Base-by-base conservation (phyloP, 2,329 filamentous ascomycete genomes). In the Thielaviopsis euricoi region DNA sequence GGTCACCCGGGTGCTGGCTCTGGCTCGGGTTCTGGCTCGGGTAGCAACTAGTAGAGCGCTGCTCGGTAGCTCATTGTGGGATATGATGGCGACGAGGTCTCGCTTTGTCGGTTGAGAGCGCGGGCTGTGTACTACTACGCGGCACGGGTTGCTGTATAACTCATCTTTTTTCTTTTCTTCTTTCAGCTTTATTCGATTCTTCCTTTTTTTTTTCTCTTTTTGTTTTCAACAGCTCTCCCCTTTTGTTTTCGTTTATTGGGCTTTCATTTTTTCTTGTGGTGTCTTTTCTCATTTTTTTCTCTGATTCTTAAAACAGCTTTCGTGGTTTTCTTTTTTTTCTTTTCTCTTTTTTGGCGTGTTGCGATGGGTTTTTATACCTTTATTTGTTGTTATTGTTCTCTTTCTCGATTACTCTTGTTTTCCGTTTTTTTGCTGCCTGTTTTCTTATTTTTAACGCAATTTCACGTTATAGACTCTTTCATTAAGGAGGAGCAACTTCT, bases 41-140 rank as follows among this genome's bases (percentile, higher is more conserved):
- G 57, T 40, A 71, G 71, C 65, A 72, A 73, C 64, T 69, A 72
- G 67, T 71, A 71, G 58, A 15, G 23, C 17, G 13, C 12, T 25
- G 10, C 4, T 19, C 7, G 3, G 13, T 43, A 43, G 37, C 37
- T 15, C 37, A 43, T n/a, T 43, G 17, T 43, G 37, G 37, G 37
- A 43, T 43, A n/a, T 43, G 37, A 12, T 10, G n/a, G 17, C 10
- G 13, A 43, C 37, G 37, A n/a, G 2, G 37, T 43, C 15, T 43
- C 37, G n/a, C 21, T 5, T 51, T 9, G 23, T 22, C n/a, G 19
- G 19, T 51, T 51, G 12, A 23, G 48, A 19, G 6, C n/a, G 19
- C 21, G 21, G 48, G 13, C n/a, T 51, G 10, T 52, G 50, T 13
- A 26, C 26, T 25, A n/a, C 17, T 13, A 26, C 23, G 13, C 6